A percentile compares a stretch with the other conserved stretches of the same genome.
phyloP scores from a whole-genome alignment of 176 grass and related monocot species.

The Elymus sibiricus region DNA sequence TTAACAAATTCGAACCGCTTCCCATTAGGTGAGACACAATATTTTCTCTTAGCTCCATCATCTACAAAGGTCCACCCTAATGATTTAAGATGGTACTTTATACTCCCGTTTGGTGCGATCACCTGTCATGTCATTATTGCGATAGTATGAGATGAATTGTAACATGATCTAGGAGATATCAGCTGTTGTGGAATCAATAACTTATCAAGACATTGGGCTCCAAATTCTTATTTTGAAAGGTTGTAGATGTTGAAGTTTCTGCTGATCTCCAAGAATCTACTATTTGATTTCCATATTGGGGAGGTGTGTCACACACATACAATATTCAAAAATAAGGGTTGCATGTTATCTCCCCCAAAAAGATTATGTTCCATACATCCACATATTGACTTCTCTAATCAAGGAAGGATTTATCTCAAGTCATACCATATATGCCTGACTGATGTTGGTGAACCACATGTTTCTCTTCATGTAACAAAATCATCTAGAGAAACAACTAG shows the following conservation, averaged over 20 bases:
- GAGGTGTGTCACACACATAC: conserved; percentile 31
- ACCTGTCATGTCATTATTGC: neutral
- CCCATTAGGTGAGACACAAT: conserved; percentile 50
- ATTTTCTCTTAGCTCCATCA: conserved; percentile 26
- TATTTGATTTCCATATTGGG: conserved; percentile 1
- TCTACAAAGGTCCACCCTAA: conserved; percentile 44
- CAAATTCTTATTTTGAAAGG: neutral
- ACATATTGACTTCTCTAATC: conserved; percentile 27
- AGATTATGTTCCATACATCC: conserved; percentile 44
- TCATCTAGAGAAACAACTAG: conserved; percentile 60
- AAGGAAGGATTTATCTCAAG: conserved; percentile 42
- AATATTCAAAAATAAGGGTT: conserved; percentile 31
- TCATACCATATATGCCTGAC: conserved; percentile 69
- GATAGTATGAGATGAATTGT: conserved; percentile 43
- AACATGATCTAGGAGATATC: conserved; percentile 23
- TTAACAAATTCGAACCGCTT: conserved; percentile 40
- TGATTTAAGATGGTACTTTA: conserved; percentile 45
- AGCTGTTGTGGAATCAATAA: neutral
- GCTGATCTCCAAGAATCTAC: neutral
- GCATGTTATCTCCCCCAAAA: conserved; percentile 41
- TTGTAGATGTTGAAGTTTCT: neutral
- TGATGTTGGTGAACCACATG: conserved; percentile 36
- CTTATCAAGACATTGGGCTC: conserved; percentile 19
- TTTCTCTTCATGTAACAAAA: conserved; percentile 47
- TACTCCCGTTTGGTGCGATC: conserved; percentile 25